These are phyloP conservation scores for Daldinia sp. DNA, from an alignment of 2,329 filamentous ascomycete genomes.

Conservation along the genomic window DNA sequence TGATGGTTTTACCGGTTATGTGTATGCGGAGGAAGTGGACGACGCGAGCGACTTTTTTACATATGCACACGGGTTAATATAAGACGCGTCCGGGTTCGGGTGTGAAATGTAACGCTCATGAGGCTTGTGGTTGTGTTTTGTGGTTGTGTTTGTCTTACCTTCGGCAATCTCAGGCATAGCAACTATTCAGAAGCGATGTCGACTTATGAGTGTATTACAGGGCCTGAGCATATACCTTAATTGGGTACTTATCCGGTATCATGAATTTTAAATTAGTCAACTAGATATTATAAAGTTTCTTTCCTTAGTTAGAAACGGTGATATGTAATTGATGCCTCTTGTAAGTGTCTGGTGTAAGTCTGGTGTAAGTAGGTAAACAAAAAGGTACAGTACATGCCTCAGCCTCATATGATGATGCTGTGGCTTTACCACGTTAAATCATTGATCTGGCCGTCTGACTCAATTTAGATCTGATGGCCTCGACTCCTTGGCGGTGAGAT, in stretches of 20 bases:
- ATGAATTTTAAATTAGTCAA: neutral
- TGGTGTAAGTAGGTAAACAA: constrained; percentile 6
- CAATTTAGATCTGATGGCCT: constrained; percentile 33
- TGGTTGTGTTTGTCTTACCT: constrained; percentile 35
- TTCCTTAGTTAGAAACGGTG: neutral
- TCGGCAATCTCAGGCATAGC: constrained; percentile 49
- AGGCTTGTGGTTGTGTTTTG: neutral
- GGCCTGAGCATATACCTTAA: constrained; percentile 3
- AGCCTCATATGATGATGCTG: constrained; percentile 11
- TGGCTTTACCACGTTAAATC: neutral
- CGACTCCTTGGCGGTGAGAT: constrained; percentile 24
- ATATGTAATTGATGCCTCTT: neutral
- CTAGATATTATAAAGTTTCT: neutral
- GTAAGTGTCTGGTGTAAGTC: neutral
- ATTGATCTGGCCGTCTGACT: constrained; percentile 33
- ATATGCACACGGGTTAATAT: constrained; percentile 26
- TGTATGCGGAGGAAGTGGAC: constrained; percentile 86
- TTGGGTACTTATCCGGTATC: neutral
- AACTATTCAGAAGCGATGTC: neutral
- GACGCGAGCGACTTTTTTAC: constrained; percentile 76
- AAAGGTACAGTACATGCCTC: constrained; percentile 12
- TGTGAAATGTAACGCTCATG: constrained; percentile 9
- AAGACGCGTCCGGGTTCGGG: constrained; percentile 2
- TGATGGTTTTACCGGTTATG: constrained; percentile 85
- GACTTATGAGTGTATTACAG: constrained; percentile 2